Base-by-base conservation (phyloP, 176 grass and related monocot genomes). In the Cocos nucifera region DNA sequence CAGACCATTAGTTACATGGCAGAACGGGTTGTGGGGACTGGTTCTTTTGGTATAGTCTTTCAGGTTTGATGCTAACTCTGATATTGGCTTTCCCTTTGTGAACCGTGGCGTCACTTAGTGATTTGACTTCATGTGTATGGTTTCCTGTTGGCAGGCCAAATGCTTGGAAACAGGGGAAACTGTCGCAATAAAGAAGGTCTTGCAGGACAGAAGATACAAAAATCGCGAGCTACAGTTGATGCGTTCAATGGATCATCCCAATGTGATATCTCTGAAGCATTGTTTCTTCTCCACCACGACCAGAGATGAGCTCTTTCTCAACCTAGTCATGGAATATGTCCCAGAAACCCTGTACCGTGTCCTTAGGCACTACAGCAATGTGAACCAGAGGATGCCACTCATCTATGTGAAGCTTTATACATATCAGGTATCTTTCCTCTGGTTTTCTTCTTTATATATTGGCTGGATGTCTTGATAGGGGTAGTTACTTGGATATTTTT, bases 1-100 rank as follows among this genome's bases (percentile, higher is more conserved):
- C 73, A 90, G 87, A 90, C 82, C 9, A 90, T 90, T 28, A 90
- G 79, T 51, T 90, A 90, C 64, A 86, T 90, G 87, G 87, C 87
- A 3, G 87, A 90, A 22, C 69, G 87, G 4, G 79, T 90, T 0
- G 82, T 90, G 4, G 87, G 87, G 50, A 90, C 79, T 61, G 87
- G 87, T 21, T 90, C 87, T 3, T 90, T 90, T 74, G 87, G 87
- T 59, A 83, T 90, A 4, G 87, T 90, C 53, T 90, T 90, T 73
- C 87, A 86, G 87, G 87, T 44, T 20, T 17, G 48, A 22, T 10
- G 18, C 24, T 35, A 35, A 35, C 32, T 35, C 1, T 35, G 32
- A 35, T 35, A 35, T 9, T 35, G 5, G 32, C 6, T 35, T 35
- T 35, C 8, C 18, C 15, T 6, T 55, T 35, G 6, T 35, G 52